Percentiles rank a stretch among this genome's conserved stretches.
These are phyloP conservation scores for Yamadazyma triangularis DNA, from an alignment of 1,139 yeast genomes.

Conservation along the genomic window DNA sequence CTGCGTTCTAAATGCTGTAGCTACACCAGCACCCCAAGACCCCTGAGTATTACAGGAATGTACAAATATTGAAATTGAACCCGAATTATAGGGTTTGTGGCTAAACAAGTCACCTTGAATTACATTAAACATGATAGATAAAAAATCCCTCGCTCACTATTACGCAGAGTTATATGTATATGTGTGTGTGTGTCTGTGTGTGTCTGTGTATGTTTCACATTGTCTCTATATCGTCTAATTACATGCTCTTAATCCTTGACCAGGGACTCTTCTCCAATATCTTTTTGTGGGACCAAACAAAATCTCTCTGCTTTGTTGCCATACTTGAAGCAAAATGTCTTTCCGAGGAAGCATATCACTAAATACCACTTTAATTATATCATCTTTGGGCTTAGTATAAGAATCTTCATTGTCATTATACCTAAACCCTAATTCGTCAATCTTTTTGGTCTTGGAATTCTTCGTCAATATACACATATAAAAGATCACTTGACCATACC, in stretches of 20 bases:
- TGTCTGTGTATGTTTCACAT: too few species aligned
- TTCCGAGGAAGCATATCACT: slow-evolving; percentile 44
- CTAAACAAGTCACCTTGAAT: slow-evolving; percentile 58
- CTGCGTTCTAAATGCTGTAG: slow-evolving; percentile 42
- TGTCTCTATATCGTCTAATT: too few species aligned
- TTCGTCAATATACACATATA: slow-evolving; percentile 56
- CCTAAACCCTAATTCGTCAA: neutral
- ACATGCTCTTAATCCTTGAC: slow-evolving; percentile 26
- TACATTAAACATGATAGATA: neutral
- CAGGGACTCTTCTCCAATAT: slow-evolving; percentile 43
- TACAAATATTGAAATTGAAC: slow-evolving; percentile 41
- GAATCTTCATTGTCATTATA: slow-evolving; percentile 7
- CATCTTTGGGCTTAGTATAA: slow-evolving; percentile 14
- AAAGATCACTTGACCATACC: slow-evolving; percentile 56
- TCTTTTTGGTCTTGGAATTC: slow-evolving; percentile 12
- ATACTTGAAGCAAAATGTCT: slow-evolving; percentile 36
- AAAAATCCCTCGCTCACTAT: too few species aligned
- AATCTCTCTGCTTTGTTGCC: slow-evolving; percentile 35
- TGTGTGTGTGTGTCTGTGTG: too few species aligned
- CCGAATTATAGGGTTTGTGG: slow-evolving; percentile 17
- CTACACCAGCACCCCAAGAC: slow-evolving; percentile 84
- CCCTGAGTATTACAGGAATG: slow-evolving; percentile 84
- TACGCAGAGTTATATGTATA: too few species aligned
- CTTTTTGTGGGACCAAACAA: slow-evolving; percentile 33
- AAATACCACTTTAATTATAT: slow-evolving; percentile 44